Base-by-base conservation (phyloP, 495 filamentous ascomycete species). In the Aspergillus nidulans region DNA sequence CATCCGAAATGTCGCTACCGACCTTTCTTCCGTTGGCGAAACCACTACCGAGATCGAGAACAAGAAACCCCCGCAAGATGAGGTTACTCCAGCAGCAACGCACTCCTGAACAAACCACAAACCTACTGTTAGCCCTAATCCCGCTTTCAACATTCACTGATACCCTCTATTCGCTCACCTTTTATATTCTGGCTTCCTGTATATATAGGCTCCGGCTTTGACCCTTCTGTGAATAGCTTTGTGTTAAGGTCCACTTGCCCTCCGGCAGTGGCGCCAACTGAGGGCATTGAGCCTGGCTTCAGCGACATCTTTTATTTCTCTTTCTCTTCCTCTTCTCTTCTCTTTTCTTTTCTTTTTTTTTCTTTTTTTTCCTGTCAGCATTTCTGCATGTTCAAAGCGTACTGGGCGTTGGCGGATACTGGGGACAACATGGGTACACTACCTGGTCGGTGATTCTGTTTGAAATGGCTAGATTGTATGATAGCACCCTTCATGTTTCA, bases 341-440 rank as follows among this genome's bases (percentile, higher is more conserved):
- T 43, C 5, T 47, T 9, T 32, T 39, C 51, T 52, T 55, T 36
- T 52, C 52, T 47, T 55, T 43, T 42, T 36, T n/a, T n/a, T n/a
- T n/a, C n/a, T n/a, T n/a, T n/a, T n/a, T n/a, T n/a, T 43, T 40
- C 24, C 34, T 49, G 32, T 34, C 36, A 8, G 36, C 55, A 24
- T 45, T 38, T 46, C 48, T 46, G 26, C 20, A 18, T 46, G 26
- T 51, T 49, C 30, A 15, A 5, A 36, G 46, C 46, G 46, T 49
- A 16, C 23, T 10, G n/a, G 28, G n/a, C 28, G 26, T 34, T 34
- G 45, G 16, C 32, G 26, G 25, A 28, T 16, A n/a, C 28, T 28
- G 21, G 28, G 18, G 25, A 18, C 19, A 12, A 16, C 23, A 34
- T 19, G 12, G 26, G 23, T 9, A 30, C 18, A 46, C 24, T 32